These are phyloP conservation scores for Naganishia vaughanmartiniae DNA, from an alignment of 768 basidiomycete genomes.

Conservation along the genomic window DNA sequence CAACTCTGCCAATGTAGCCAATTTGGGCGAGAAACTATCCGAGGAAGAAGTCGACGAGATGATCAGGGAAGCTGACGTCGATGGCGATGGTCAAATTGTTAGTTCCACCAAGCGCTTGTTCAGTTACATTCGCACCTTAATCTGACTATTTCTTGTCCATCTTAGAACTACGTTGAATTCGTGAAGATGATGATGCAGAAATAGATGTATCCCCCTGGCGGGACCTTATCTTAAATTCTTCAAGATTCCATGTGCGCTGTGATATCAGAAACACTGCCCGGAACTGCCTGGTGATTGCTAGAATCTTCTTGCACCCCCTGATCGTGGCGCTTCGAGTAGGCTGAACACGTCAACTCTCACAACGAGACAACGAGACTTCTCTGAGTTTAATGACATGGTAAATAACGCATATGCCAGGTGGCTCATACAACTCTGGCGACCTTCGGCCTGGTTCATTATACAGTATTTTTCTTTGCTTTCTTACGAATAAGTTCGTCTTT, in stretches of 20 bases:
- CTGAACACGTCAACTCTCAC: too few species aligned
- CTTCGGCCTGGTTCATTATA: not conserved
- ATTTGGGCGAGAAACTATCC: constrained; percentile 75
- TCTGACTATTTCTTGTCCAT: not conserved
- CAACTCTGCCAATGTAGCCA: constrained; percentile 35
- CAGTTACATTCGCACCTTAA: not conserved
- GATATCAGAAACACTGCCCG: too few species aligned
- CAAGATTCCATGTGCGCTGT: too few species aligned
- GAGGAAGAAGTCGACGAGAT: constrained; percentile 90
- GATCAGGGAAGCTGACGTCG: constrained; percentile 93
- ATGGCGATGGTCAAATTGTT: constrained; percentile 76
- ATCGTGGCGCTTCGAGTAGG: too few species aligned
- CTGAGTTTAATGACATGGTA: not conserved
- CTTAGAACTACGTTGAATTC: constrained; percentile 32
- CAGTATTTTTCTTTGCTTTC: not conserved
- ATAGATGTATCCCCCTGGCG: constrained; percentile 6
- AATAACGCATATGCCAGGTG: not conserved
- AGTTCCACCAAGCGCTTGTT: not conserved
- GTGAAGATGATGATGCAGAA: constrained; percentile 38
- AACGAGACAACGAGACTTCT: too few species aligned
- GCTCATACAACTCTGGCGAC: not conserved
- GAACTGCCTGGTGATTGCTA: too few species aligned
- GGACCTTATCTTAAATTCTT: too few species aligned
- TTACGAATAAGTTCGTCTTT: constrained; percentile 15
- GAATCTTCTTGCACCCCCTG: too few species aligned